These are phyloP conservation scores for Leccinum pachyderme DNA, from an alignment of 1,284 basidiomycete species.

Conservation along the genomic window DNA sequence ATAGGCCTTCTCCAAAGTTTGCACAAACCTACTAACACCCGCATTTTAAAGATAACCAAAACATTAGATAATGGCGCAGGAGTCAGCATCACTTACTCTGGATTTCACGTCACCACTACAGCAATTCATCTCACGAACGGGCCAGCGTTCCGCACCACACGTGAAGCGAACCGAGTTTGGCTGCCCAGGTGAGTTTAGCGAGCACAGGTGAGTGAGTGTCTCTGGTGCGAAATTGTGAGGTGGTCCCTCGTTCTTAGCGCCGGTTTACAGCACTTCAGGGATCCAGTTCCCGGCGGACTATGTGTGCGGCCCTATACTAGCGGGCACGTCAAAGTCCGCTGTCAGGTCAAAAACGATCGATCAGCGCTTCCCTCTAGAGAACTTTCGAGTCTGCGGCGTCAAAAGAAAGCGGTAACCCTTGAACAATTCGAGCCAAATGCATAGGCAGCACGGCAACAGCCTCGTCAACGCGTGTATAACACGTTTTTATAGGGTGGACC, in stretches of 20 bases:
- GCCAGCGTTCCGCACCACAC: not conserved
- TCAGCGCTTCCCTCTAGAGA: constrained; percentile 11
- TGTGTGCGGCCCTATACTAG: not conserved
- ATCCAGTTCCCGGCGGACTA: not conserved
- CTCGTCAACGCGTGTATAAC: constrained; percentile 34
- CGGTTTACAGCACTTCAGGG: constrained; percentile 17
- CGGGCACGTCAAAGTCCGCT: constrained; percentile 13
- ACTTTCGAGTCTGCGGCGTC: constrained; percentile 22
- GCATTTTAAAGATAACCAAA: not conserved
- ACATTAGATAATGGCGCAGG: constrained; percentile 1
- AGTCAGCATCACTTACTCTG: not conserved
- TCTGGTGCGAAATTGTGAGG: not conserved
- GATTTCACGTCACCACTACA: constrained; percentile 6
- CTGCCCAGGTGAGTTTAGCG: not conserved
- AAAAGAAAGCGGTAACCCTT: constrained; percentile 23
- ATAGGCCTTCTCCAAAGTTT: not conserved
- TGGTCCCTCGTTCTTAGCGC: not conserved
- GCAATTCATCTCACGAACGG: not conserved
- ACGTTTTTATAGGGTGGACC: constrained; percentile 40
- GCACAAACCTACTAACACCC: not conserved
- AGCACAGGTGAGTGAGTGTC: constrained; percentile 12
- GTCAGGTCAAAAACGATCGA: constrained; percentile 6
- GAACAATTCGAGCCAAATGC: constrained; percentile 22
- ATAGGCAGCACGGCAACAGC: constrained; percentile 32
- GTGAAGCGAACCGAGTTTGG: not conserved